Percentiles rank a stretch among this genome's conserved stretches.
Conservation (phyloP, 2,329 filamentous ascomycete genomes). For the Fusarium staphyleae region DNA sequence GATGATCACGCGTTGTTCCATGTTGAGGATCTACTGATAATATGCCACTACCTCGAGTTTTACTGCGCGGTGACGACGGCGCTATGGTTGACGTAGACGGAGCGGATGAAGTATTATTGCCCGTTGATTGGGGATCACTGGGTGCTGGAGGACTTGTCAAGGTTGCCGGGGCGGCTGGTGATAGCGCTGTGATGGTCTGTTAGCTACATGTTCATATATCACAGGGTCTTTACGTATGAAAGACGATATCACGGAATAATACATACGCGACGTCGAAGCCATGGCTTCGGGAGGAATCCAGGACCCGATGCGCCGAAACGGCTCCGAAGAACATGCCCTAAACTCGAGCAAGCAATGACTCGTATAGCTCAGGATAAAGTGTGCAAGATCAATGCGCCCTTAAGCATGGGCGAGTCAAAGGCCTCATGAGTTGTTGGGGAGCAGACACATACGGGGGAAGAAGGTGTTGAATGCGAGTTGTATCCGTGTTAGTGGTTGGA, state of each 20-base stretch:
- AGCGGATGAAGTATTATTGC: slow-evolving; percentile 8
- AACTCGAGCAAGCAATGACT: slow-evolving; percentile 11
- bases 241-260: slow-evolving; percentile 1
- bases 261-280: slow-evolving; percentile 41
- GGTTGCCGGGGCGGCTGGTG: slow-evolving; percentile 12
- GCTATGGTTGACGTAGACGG: slow-evolving; percentile 7
- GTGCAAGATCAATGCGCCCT: slow-evolving; percentile 21
- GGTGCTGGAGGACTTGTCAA: slow-evolving; percentile 4
- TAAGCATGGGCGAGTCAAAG: slow-evolving; percentile 14
- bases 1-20: not conserved
- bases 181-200: slow-evolving; percentile 14
- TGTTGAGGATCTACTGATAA: not conserved
- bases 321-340: slow-evolving; percentile 26
- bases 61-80: slow-evolving; percentile 4
- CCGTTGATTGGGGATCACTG: not conserved
- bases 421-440: slow-evolving; percentile 5
- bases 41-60: slow-evolving; percentile 18
- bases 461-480: slow-evolving; percentile 18
- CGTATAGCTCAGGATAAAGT: not conserved
- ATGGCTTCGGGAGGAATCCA: slow-evolving; percentile 37
- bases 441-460: slow-evolving; percentile 5
- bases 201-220: slow-evolving; percentile 12
- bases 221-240: not conserved
- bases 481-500: slow-evolving; percentile 27
- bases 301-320: slow-evolving; percentile 26